Conservation (phyloP, 352 stramenopile genomes). For the Pythium aquatile region DNA sequence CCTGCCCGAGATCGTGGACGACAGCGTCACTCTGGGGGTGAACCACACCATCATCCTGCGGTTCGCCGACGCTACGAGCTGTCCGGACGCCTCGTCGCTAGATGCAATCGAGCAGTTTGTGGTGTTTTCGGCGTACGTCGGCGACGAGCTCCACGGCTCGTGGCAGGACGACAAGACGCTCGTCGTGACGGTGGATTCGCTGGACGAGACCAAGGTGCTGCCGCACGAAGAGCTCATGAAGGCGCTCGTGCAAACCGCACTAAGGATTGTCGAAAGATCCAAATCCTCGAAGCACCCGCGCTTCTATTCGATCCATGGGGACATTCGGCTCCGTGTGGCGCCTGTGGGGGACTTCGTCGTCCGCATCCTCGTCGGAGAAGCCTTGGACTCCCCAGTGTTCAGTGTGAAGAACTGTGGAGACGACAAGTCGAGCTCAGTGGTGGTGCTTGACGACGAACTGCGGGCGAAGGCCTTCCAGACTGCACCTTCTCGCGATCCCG, state of each 20-base stretch:
- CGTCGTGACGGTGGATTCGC: slow-evolving; percentile 36
- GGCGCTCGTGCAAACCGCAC: slow-evolving; percentile 34
- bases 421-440: slow-evolving; percentile 1
- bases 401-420: slow-evolving; percentile 14
- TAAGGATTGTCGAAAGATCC: slow-evolving; percentile 3
- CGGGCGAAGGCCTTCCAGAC: background rate
- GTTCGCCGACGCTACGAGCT: slow-evolving; percentile 57
- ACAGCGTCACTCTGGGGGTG: slow-evolving; percentile 27
- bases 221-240: slow-evolving; percentile 45
- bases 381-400: slow-evolving; percentile 20
- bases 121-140: slow-evolving; percentile 56
- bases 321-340: slow-evolving; percentile 37
- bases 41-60: slow-evolving; percentile 53
- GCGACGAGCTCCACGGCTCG: slow-evolving; percentile 37
- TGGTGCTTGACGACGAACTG: slow-evolving; percentile 8
- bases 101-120: slow-evolving; percentile 46
- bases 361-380: slow-evolving; percentile 16
- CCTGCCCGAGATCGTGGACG: slow-evolving; percentile 36
- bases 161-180: slow-evolving; percentile 49
- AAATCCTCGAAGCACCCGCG: background rate
- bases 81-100: slow-evolving; percentile 30
- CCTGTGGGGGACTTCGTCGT: slow-evolving; percentile 34
- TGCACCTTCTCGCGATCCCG: background rate
- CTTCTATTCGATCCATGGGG: background rate
- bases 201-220: slow-evolving; percentile 37